Evolutionary conservation across 2,329 filamentous ascomycete genomes (phyloP).

Genomic region (Cryphonectria naterciae): DNA sequence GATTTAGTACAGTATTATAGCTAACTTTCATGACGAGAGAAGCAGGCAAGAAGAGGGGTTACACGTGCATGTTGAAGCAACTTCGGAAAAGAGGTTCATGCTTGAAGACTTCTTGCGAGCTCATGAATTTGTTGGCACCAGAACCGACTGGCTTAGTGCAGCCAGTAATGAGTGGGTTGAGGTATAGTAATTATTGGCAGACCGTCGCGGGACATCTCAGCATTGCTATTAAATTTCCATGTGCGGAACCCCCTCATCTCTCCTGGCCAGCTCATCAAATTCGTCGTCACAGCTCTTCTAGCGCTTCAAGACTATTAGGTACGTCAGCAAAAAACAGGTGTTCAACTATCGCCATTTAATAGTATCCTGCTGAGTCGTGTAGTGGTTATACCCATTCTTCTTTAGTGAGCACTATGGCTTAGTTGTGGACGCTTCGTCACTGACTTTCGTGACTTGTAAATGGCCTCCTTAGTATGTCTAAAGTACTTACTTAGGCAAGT

Average conservation of each 20-base stretch:
- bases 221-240: neutral
- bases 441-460: neutral
- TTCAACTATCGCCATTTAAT: neutral
- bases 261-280: neutral
- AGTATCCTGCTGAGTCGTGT: neutral
- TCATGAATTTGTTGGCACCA: too few relatives aligned
- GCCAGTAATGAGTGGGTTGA: too few relatives aligned
- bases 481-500: neutral
- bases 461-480: neutral
- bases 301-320: neutral
- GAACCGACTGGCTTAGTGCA: neutral
- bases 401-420: neutral
- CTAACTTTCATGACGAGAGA: neutral
- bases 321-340: neutral
- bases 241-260: neutral
- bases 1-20: neutral
- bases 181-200: neutral
- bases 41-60: neutral
- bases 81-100: too few relatives aligned
- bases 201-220: neutral
- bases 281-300: neutral
- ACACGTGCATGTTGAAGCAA: neutral
- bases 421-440: neutral
- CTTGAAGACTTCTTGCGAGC: too few relatives aligned
- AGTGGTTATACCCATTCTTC: neutral